Base-by-base conservation (phyloP, 345 rosid species). In the Lumnitzera racemosa region DNA sequence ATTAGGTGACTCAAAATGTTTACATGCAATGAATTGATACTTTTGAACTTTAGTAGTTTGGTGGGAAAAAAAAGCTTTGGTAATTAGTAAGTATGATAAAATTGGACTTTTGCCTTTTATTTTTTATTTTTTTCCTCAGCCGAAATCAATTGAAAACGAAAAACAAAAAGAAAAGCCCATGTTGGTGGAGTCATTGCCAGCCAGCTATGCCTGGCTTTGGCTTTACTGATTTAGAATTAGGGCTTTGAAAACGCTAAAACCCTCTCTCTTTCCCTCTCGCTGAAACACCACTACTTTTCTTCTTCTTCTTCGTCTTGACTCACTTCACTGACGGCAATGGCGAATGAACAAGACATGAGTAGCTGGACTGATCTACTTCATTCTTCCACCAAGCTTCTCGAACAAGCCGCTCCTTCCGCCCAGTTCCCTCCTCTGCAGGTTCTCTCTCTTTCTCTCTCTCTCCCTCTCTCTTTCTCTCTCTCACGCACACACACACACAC, bases 371-470 rank as follows among this genome's bases (percentile, higher is more conserved):
- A 94, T 77, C 88, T 94, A 69, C 95, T 94, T 27, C 91, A 87
- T 61, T 85, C 97, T 50, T 94, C 99, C 12, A 72, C 97, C 48
- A 90, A 90, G 81, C 97, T 94, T 68, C 87, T 94, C 61, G 97
- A 94, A 49, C 99, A 88, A 70, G 96, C 97, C 29, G 95, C 96
- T 81, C 96, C 99, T 64, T 86, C 97, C 12, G 82, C 97, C 70
- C 97, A 89, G 80, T 94, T 94, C 71, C 99, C 97, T 80, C 96
- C 97, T 67, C 96, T 94, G 61, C 99, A 92, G 98, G 98, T 92
- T 49, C 56, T 56, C 50, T 54, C 59, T 53, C 62, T 62, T 56
- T 57, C 49, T 46, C 46, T 58, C 15, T 55, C 41, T 60, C 58
- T 43, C 46, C 20, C 20, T 20, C 20, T 20, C 20, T 20, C 20